Base-by-base conservation (phyloP, 495 filamentous ascomycete genomes). In the Neurospora sublineolata region DNA sequence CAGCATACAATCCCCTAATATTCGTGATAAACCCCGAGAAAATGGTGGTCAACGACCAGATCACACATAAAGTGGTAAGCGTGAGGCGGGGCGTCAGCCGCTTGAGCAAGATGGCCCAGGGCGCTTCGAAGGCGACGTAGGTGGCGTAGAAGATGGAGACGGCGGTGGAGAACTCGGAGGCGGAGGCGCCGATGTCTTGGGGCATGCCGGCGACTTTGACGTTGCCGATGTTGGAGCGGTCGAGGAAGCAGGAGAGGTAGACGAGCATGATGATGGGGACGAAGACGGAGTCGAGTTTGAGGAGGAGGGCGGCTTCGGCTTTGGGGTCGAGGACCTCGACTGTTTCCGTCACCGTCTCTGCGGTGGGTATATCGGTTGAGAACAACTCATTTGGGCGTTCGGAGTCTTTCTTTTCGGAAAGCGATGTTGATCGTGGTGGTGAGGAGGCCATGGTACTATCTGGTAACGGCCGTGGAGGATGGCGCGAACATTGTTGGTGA, bases 111-210 rank as follows among this genome's bases (percentile, higher is more conserved):
- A 97, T 74, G 74, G 94, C 94, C 36, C 92, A 94, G 39, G 92
- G 77, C 0, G 92, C 89, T 82, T 95, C 93, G 71, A 91, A 90
- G 67, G 91, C 77, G 23, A 91, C 83, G 78, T 96, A 97, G 18
- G 91, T 93, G 44, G 94, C 86, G 83, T 95, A 97, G 83, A 94
- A 94, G 73, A 94, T 88, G 30, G 88, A 87, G 1, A 95, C 83
- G 11, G 86, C 82, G 2, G 85, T 86, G 77, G 92, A 92, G 77
- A 91, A 85, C 37, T 75, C 52, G 73, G 91, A 86, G 20, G 81
- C 75, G 4, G 83, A 86, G 83, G 93, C 87, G 39, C 78, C 71
- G 12, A 86, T 79, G 58, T 85, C 84, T 20, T 75, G 72, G 36
- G 79, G 73, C 77, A 86, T 79, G 27, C 84, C 84, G 27, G 80